These are phyloP conservation scores for Vitis labrusca DNA, from an alignment of 164 flowering plant genomes.

Conservation along the genomic window DNA sequence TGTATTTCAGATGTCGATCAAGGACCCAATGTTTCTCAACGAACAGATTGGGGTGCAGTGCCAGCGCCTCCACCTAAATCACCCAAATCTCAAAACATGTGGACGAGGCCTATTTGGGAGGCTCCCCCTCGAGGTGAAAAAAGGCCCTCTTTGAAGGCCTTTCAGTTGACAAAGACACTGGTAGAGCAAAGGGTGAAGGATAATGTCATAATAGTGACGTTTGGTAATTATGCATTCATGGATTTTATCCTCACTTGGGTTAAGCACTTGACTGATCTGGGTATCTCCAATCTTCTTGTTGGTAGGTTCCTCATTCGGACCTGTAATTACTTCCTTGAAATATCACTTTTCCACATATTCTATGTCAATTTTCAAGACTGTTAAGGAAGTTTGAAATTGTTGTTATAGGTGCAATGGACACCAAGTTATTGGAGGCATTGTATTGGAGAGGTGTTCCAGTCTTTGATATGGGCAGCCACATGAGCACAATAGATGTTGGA, in stretches of 20 bases:
- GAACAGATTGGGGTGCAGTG: conserved; percentile 3
- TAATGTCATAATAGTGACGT: conserved; percentile 81
- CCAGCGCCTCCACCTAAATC: conserved; percentile 12
- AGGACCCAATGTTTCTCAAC: conserved; percentile 26
- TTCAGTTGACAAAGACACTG: conserved; percentile 65
- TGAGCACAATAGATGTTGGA: conserved; percentile 90
- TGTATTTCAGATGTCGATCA: conserved; percentile 26
- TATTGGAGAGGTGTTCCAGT: conserved; percentile 96
- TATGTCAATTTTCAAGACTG: background rate
- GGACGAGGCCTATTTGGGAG: conserved; percentile 66
- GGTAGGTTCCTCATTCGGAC: conserved; percentile 47
- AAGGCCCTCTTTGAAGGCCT: conserved; percentile 67
- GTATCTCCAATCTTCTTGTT: conserved; percentile 79
- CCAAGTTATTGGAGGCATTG: conserved; percentile 78
- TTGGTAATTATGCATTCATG: conserved; percentile 97
- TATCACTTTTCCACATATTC: background rate
- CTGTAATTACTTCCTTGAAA: background rate
- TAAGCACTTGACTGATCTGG: conserved; percentile 80
- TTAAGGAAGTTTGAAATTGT: conserved; percentile 5
- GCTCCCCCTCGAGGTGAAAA: conserved; percentile 58
- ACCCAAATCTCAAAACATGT: conserved; percentile 7
- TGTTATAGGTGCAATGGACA: conserved; percentile 91
- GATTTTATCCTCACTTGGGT: conserved; percentile 97
- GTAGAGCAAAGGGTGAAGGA: conserved; percentile 67
- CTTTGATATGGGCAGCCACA: conserved; percentile 98